Evolutionary conservation across 495 filamentous ascomycete genomes (phyloP), one percentile per base, ranked within the genome.

Genomic region (Melanomma pulvis-pyrius): DNA sequence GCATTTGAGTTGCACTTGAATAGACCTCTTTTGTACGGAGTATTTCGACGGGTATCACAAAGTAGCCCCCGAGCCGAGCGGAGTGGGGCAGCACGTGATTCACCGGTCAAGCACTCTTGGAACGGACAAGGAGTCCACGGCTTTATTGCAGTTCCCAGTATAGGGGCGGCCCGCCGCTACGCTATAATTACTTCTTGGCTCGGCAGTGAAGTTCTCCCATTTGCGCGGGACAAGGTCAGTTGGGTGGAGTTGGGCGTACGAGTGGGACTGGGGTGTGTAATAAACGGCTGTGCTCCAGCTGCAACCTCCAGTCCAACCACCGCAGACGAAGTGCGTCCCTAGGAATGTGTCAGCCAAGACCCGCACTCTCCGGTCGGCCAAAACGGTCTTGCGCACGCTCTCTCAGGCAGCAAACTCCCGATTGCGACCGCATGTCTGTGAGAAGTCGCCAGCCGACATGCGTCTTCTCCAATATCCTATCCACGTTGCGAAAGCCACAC

Each of bases 341-440:
- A 15, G 50, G 36, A 67, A 62, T 61, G 64, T 67, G 49, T 22
- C 64, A 61, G 64, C 64, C 64, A 61, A 67, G 64, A 21, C 57
- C 22, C 2, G 26, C 57, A 34, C 64, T 22, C 30, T 62, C 64
- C 64, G 49, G 46, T 28, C 19, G 21, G 48, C 29, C 34, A 56
- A 49, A 44, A 49, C 48, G 26, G 30, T 53, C 52, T 65, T 34
- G 47, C 55, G 63, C 63, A 61, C 65, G 50, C 58, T 57, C 58
- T 57, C 41, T 4, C 65, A 67, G 65, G 65, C 55, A 67, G 49
- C 63, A 36, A 62, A 39, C 46, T n/a, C 36, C 36, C 36, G 29
- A 30, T 26, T 41, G 62, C 39, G 53, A 36, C 25, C 54, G 39
- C 19, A 30, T n/a, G 28, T 49, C 26, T 61, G 55, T 46, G 30